phyloP scores from a whole-genome alignment of 306 rosid species.

The Acacia acuminata region DNA sequence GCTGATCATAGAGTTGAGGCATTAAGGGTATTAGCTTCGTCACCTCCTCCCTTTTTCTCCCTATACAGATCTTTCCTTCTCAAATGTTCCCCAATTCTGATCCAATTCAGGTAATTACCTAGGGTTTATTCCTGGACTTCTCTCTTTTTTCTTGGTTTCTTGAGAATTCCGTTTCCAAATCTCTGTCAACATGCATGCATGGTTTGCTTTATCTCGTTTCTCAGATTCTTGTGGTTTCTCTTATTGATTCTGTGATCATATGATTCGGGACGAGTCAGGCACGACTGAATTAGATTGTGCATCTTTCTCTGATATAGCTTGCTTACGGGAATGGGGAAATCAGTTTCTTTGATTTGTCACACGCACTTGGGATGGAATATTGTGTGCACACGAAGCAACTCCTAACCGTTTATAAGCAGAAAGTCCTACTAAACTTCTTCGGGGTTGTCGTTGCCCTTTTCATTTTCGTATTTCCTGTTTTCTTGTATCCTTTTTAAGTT shows the following conservation, averaged over 20 bases:
- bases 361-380: neutral
- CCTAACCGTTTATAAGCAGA: neutral
- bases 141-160: neutral
- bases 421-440: neutral
- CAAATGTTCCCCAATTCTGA: constrained; percentile 14
- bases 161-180: neutral
- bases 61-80: neutral
- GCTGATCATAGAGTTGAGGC: constrained; percentile 8
- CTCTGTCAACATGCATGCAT: constrained; percentile 2
- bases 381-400: neutral
- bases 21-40: neutral
- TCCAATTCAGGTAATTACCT: constrained; percentile 31
- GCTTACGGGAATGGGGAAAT: neutral
- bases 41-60: constrained; percentile 11
- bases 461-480: neutral
- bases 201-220: neutral
- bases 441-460: neutral
- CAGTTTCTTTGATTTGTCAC: constrained; percentile 16
- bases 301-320: neutral
- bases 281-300: neutral
- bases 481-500: neutral
- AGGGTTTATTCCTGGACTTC: neutral
- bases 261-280: neutral
- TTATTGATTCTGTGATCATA: constrained; percentile 33
- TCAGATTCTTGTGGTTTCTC: neutral